Evolutionary conservation across 2,329 filamentous ascomycete species (phyloP), one percentile per base, ranked within the genome.

Genomic region (Alternaria sp.): DNA sequence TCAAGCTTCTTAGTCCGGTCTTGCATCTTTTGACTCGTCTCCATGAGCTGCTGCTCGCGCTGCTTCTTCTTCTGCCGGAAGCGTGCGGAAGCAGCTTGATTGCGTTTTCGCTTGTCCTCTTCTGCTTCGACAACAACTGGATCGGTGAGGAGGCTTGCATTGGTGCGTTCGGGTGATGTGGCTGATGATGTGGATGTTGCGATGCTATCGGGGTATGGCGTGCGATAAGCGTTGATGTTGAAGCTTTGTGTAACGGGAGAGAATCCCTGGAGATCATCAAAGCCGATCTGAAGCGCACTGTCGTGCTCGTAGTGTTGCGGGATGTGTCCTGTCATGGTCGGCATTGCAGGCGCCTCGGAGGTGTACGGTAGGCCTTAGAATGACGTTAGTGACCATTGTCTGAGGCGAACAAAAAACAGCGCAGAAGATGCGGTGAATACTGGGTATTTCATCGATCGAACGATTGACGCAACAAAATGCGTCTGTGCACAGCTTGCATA

Each of bases 61-160:
- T 96, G 92, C 88, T 97, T 97, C 90, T 97, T 97, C 89, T 97
- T 97, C 78, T 96, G 89, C 63, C 93, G 91, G 86, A 97, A 97
- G 54, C 93, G 91, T 18, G 93, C 93, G 69, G 90, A 94, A 59
- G 93, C 93, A 30, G 93, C 93, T 3, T 94, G 96, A 82, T 97
- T 97, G 68, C 93, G 89, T 63, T 93, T 89, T 54, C 93, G 90
- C 83, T 96, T 96, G 79, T 97, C 93, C 81, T 97, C 93, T 80
- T 97, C 93, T 21, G 93, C 93, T 53, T 78, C 75, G 43, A 71
- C 64, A 25, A 75, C 63, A 15, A 76, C 54, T 5, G 72, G 63
- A 25, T 79, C 77, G 5, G 60, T 57, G 23, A 71, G 61, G 12
- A 69, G 56, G 30, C 58, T 58, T 37, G 65, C 59, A 20, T 65